These are phyloP conservation scores for Monosporascus sp. DNA, from an alignment of 2,329 filamentous ascomycete genomes.

Conservation along the genomic window DNA sequence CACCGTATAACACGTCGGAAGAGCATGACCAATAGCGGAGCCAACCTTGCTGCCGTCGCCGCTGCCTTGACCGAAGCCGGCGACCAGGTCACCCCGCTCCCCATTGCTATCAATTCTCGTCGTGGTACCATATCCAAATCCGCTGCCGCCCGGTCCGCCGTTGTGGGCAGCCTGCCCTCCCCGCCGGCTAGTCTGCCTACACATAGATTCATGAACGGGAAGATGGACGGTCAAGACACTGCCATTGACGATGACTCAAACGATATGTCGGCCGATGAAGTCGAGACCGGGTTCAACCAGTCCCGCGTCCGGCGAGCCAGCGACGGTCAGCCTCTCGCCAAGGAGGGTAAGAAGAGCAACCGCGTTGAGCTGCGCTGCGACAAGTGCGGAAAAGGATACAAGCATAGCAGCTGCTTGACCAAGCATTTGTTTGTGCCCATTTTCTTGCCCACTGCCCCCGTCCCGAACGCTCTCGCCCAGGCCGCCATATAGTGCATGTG, in stretches of 20 bases:
- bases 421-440: slow-evolving; percentile 97
- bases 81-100: slow-evolving; percentile 49
- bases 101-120: slow-evolving; percentile 52
- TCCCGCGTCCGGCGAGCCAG: slow-evolving; percentile 61
- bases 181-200: slow-evolving; percentile 65
- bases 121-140: slow-evolving; percentile 67
- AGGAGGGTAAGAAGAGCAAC: slow-evolving; percentile 75
- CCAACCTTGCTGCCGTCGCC: slow-evolving; percentile 70
- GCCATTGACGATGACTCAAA: slow-evolving; percentile 65
- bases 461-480: slow-evolving; percentile 25
- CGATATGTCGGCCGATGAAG: slow-evolving; percentile 52
- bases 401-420: slow-evolving; percentile 99
- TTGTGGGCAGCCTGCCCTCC: slow-evolving; percentile 54
- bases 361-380: slow-evolving; percentile 89
- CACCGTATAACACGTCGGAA: slow-evolving; percentile 90
- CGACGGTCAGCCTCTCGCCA: slow-evolving; percentile 77
- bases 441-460: slow-evolving; percentile 40
- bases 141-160: slow-evolving; percentile 46
- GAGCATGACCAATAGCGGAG: slow-evolving; percentile 74
- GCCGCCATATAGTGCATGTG: slow-evolving; percentile 20
- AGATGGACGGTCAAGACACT: slow-evolving; percentile 48
- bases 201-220: slow-evolving; percentile 46
- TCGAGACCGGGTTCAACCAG: slow-evolving; percentile 42
- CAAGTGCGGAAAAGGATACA: slow-evolving; percentile 99
- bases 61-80: slow-evolving; percentile 66